Evolutionary conservation across 768 basidiomycete genomes (phyloP).

Genomic region (Paxillus rubicundulus): DNA sequence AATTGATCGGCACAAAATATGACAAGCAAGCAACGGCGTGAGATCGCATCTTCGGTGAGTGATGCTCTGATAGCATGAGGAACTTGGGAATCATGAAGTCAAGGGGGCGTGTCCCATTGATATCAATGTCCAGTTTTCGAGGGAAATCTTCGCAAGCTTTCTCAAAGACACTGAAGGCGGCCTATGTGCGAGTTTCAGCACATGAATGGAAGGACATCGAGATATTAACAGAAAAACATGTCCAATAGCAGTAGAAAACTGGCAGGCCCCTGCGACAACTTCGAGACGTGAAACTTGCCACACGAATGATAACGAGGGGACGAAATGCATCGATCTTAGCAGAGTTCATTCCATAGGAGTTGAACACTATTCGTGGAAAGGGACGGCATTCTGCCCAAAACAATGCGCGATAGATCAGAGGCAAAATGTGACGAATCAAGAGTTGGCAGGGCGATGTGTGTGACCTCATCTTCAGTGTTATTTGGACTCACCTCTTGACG

Average conservation of each 20-base stretch:
- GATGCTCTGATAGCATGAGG: conserved; percentile 82
- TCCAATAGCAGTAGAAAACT: not conserved
- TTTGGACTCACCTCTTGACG: conserved; percentile 80
- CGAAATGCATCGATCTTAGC: conserved; percentile 6
- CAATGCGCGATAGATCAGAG: conserved; percentile 1
- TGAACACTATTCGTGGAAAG: conserved; percentile 5
- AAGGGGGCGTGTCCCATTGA: conserved; percentile 88
- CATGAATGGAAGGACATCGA: not conserved
- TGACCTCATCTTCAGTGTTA: not conserved
- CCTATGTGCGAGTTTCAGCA: conserved; percentile 43
- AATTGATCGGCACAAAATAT: conserved; percentile 85
- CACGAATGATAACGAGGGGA: not conserved
- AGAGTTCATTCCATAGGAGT: not conserved
- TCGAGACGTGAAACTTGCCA: conserved; percentile 1
- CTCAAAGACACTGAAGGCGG: conserved; percentile 90
- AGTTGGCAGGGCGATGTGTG: not conserved
- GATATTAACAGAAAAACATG: not conserved
- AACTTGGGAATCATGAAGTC: conserved; percentile 98
- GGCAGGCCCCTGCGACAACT: conserved; percentile 1
- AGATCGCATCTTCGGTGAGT: conserved; percentile 83
- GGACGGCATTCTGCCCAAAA: not conserved
- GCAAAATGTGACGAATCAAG: not conserved
- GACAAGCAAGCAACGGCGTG: conserved; percentile 94
- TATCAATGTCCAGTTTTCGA: conserved; percentile 90
- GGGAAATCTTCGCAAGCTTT: conserved; percentile 98